Evolutionary conservation across 495 filamentous ascomycete species (phyloP).

Genomic region (Aspergillus baeticus): DNA sequence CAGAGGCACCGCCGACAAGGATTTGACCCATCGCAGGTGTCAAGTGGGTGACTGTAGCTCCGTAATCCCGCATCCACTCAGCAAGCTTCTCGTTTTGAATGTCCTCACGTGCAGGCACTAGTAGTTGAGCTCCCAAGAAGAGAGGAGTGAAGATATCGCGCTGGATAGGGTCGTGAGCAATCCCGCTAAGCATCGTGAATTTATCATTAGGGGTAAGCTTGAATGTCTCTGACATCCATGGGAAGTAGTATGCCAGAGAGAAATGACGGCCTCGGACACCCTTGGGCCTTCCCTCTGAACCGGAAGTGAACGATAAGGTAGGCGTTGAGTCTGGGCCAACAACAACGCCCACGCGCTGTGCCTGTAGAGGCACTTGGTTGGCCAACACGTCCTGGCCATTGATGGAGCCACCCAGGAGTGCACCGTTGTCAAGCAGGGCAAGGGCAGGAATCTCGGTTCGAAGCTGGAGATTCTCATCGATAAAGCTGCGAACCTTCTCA

Average conservation of each 20-base stretch:
- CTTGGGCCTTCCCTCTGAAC: constrained; percentile 81
- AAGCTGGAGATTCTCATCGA: constrained; percentile 69
- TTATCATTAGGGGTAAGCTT: constrained; percentile 68
- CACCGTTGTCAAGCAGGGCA: constrained; percentile 71
- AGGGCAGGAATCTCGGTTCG: constrained; percentile 77
- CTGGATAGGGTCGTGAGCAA: constrained; percentile 87
- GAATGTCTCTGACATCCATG: constrained; percentile 90
- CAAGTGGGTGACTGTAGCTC: constrained; percentile 82
- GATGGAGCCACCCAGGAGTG: constrained; percentile 63
- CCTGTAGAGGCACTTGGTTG: constrained; percentile 49
- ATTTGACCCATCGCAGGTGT: constrained; percentile 97
- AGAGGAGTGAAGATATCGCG: constrained; percentile 93
- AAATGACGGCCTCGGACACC: constrained; percentile 90
- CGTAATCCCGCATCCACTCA: constrained; percentile 83
- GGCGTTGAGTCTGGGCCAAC: constrained; percentile 91
- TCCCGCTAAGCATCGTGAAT: constrained; percentile 84
- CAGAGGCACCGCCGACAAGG: constrained; percentile 78
- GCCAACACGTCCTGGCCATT: constrained; percentile 67
- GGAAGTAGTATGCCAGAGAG: constrained; percentile 81
- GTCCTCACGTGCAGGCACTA: constrained; percentile 80
- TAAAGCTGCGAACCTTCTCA: constrained; percentile 67
- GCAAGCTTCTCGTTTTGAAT: constrained; percentile 87
- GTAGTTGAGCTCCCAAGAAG: constrained; percentile 78
- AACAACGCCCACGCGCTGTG: constrained; percentile 63
- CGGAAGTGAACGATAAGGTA: constrained; percentile 82